A percentile compares a stretch with the other conserved stretches of the same genome.
Evolutionary conservation across 2,329 filamentous ascomycete species (phyloP).

Genomic region (Drechslerella dactyloides): DNA sequence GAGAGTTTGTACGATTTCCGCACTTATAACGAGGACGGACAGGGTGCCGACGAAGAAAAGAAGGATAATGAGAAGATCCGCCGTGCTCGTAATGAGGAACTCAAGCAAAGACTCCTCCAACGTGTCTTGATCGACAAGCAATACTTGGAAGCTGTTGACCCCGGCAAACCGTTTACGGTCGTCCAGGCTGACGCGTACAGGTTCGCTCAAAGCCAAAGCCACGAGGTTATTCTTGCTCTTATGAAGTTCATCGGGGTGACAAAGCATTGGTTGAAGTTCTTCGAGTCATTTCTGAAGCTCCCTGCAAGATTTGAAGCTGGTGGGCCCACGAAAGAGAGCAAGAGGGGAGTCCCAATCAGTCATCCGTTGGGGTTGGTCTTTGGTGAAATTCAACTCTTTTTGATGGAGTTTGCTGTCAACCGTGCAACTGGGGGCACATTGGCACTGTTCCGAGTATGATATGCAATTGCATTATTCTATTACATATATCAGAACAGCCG

Average conservation of each 20-base stretch:
- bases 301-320: constrained; percentile 65
- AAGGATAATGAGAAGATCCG: constrained; percentile 41
- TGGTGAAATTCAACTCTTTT: constrained; percentile 68
- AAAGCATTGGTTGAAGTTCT: constrained; percentile 66
- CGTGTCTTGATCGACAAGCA: constrained; percentile 35
- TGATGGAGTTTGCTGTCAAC: constrained; percentile 70
- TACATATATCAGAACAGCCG: not conserved
- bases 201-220: constrained; percentile 67
- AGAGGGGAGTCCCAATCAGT: constrained; percentile 67
- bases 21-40: constrained; percentile 57
- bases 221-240: constrained; percentile 66
- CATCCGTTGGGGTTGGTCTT: constrained; percentile 68
- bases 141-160: constrained; percentile 35
- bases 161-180: constrained; percentile 59
- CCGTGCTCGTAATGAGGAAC: constrained; percentile 44
- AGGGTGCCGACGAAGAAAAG: constrained; percentile 54
- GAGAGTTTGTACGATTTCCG: constrained; percentile 48
- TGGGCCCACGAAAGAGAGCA: constrained; percentile 60
- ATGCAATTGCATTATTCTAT: not conserved
- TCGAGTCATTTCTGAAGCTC: constrained; percentile 66
- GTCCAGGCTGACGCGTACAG: constrained; percentile 67
- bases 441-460: constrained; percentile 30
- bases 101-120: constrained; percentile 67
- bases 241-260: constrained; percentile 68
- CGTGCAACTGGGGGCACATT: constrained; percentile 63